Evolutionary conservation across 208 protist species (phyloP).

Genomic region (Crithidia mellificae): DNA sequence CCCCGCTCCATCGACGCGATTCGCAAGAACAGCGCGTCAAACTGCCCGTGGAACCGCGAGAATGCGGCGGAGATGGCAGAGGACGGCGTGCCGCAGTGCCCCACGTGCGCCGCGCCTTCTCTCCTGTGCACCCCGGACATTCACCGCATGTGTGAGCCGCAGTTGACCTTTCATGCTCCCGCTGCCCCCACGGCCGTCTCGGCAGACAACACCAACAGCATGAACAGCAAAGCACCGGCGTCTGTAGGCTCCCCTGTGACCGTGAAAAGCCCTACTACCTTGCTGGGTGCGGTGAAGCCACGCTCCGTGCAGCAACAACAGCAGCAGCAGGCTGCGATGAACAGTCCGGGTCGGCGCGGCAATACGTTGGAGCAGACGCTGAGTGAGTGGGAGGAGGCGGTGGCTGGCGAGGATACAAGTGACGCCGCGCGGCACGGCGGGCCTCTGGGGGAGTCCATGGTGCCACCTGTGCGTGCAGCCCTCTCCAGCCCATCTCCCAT

Average conservation of each 20-base stretch:
- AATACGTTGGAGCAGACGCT: conserved; percentile 5
- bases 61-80: conserved; percentile 2
- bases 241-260: not conserved
- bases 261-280: not conserved
- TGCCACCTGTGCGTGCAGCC: conserved; percentile 13
- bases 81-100: conserved; percentile 43
- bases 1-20: conserved; percentile 54
- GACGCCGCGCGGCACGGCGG: conserved; percentile 14
- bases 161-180: conserved; percentile 48
- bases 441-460: conserved; percentile 42
- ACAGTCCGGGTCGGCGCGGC: not conserved
- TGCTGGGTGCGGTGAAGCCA: not conserved
- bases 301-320: not conserved
- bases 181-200: not conserved
- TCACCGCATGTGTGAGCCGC: conserved; percentile 60
- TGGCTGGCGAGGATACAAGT: conserved; percentile 24
- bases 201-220: not conserved
- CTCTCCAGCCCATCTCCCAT: not conserved
- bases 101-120: conserved; percentile 46
- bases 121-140: conserved; percentile 70
- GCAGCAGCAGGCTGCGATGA: conserved; percentile 3
- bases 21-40: conserved; percentile 39
- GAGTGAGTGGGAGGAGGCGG: conserved; percentile 24
- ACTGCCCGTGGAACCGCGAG: conserved; percentile 44
- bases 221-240: not conserved